Evolutionary conservation across 2,329 filamentous ascomycete species (phyloP).

Genomic region (Penicillium sclerotigenum): DNA sequence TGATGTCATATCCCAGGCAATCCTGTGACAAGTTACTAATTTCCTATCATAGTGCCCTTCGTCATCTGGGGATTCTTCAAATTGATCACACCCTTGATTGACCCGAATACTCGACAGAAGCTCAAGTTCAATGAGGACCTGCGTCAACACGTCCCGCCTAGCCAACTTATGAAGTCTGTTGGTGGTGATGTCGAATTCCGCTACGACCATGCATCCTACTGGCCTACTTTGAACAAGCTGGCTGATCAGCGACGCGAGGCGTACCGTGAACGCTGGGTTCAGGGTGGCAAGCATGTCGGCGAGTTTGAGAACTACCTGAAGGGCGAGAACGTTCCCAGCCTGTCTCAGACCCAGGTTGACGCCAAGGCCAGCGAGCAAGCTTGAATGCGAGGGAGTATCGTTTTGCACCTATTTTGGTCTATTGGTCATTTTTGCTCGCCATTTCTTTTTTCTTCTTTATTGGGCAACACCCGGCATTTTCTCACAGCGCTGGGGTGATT

Average conservation of each 20-base stretch:
- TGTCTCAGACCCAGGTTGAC: conserved; percentile 30
- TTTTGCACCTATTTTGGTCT: not conserved
- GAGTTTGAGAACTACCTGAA: conserved; percentile 86
- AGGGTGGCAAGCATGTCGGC: conserved; percentile 75
- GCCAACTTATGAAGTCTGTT: conserved; percentile 77
- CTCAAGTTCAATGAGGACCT: conserved; percentile 97
- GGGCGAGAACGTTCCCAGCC: conserved; percentile 54
- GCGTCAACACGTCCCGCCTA: conserved; percentile 71
- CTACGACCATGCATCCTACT: conserved; percentile 86
- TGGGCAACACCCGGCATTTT: not conserved
- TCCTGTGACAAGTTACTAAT: not conserved
- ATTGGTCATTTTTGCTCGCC: not conserved
- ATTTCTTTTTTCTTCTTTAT: not conserved
- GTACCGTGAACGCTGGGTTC: conserved; percentile 69
- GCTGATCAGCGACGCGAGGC: conserved; percentile 63
- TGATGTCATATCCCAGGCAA: conserved; percentile 7
- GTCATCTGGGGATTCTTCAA: conserved; percentile 94
- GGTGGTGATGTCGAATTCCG: conserved; percentile 81
- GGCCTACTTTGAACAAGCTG: conserved; percentile 76
- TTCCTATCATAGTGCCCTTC: conserved; percentile 68
- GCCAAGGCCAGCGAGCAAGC: conserved; percentile 10
- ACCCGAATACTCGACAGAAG: conserved; percentile 88
- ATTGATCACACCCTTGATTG: conserved; percentile 92
- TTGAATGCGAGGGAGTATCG: not conserved
- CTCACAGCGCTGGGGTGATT: not conserved